These are phyloP conservation scores for Mycena galopus DNA, from an alignment of 768 basidiomycete genomes.

Conservation along the genomic window DNA sequence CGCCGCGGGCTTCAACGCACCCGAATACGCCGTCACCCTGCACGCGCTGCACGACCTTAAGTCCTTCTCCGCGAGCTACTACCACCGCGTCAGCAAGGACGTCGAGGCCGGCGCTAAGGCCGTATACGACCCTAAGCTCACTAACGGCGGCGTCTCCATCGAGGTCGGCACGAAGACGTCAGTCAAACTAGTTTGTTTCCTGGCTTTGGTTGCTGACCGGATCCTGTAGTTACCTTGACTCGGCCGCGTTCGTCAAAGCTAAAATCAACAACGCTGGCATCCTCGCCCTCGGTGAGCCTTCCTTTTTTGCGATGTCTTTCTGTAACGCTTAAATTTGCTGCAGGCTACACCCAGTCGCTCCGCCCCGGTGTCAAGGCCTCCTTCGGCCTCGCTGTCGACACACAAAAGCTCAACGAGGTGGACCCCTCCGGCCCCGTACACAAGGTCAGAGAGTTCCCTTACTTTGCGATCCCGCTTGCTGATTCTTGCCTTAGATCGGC, in stretches of 20 bases:
- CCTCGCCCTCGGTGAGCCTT: conserved; percentile 77
- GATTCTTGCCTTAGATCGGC: conserved; percentile 65
- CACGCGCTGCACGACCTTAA: conserved; percentile 96
- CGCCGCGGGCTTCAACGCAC: conserved; percentile 95
- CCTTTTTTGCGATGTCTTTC: conserved; percentile 5
- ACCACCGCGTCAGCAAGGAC: conserved; percentile 93
- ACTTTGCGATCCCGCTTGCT: background rate
- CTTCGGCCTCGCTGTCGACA: conserved; percentile 96
- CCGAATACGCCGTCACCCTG: conserved; percentile 94
- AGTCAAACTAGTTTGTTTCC: conserved; percentile 48
- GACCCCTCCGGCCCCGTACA: conserved; percentile 76
- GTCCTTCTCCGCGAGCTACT: conserved; percentile 96
- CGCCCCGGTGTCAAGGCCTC: conserved; percentile 93
- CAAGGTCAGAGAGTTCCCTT: conserved; percentile 63
- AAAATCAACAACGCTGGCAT: conserved; percentile 99
- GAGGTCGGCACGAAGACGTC: conserved; percentile 97
- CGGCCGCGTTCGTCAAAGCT: conserved; percentile 94
- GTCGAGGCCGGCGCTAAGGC: conserved; percentile 98
- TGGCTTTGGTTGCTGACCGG: conserved; percentile 5
- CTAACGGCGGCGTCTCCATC: conserved; percentile 86
- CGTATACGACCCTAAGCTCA: conserved; percentile 93
- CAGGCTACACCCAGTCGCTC: conserved; percentile 93
- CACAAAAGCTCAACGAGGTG: conserved; percentile 87
- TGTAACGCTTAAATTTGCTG: conserved; percentile 31
- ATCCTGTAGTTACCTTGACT: conserved; percentile 77